phyloP scores from a whole-genome alignment of 768 basidiomycete species.

The Mycena vulgaris region DNA sequence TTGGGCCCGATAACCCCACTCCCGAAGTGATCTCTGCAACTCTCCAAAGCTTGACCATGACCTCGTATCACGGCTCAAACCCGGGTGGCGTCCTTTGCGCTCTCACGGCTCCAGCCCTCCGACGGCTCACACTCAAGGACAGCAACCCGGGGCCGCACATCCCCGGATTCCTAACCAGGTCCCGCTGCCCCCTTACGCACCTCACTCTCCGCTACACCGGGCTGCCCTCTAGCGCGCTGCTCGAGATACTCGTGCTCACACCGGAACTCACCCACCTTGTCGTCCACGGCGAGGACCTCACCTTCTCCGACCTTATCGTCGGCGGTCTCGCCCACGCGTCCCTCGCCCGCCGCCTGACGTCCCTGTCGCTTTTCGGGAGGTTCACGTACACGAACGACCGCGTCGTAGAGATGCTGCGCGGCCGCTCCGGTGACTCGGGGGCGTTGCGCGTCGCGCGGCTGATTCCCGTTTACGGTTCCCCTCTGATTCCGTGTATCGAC shows the following conservation, averaged over 20 bases:
- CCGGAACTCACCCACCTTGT: not conserved
- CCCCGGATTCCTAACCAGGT: not conserved
- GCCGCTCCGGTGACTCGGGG: not conserved
- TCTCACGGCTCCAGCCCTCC: constrained; percentile 2
- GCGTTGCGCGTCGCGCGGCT: not conserved
- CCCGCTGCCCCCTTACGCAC: constrained; percentile 4
- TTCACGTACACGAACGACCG: not conserved
- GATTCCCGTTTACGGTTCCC: not conserved
- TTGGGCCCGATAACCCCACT: not conserved
- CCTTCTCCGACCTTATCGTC: not conserved
- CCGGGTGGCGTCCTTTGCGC: not conserved
- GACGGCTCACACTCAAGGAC: not conserved
- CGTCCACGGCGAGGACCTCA: not conserved
- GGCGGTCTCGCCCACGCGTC: not conserved
- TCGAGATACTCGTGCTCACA: not conserved
- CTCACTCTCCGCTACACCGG: not conserved
- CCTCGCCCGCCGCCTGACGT: not conserved
- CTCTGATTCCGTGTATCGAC: not conserved
- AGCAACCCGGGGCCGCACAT: not conserved
- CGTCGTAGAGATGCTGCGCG: constrained; percentile 9
- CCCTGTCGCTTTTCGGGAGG: not conserved
- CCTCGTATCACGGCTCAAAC: not conserved
- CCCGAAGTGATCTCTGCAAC: not conserved
- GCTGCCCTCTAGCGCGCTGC: not conserved
- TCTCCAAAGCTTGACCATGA: not conserved